These are phyloP conservation scores for Paramecium sonneborni DNA, from an alignment of 73 alveolate species.

Conservation along the genomic window DNA sequence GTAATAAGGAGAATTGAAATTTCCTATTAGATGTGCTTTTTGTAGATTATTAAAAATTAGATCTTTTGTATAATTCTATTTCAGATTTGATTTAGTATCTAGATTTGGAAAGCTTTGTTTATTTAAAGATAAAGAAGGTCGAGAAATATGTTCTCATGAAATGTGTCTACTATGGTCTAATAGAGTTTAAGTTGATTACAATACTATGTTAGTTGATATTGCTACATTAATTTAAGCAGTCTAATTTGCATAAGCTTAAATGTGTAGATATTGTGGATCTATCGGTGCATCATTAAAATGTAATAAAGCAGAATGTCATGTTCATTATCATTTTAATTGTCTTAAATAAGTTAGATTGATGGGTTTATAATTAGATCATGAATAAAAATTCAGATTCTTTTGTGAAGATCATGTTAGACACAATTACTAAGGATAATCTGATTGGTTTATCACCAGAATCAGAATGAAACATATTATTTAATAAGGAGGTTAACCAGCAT, in stretches of 20 bases:
- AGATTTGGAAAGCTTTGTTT: conserved; percentile 51
- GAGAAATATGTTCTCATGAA: conserved; percentile 58
- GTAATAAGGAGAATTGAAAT: conserved; percentile 43
- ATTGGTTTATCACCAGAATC: conserved; percentile 54
- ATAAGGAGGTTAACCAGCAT: conserved; percentile 59
- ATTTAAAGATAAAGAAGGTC: conserved; percentile 45
- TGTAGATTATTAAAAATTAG: conserved; percentile 49
- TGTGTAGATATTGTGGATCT: conserved; percentile 63
- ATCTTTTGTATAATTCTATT: conserved; percentile 43
- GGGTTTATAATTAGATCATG: conserved; percentile 49
- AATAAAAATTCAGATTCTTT: conserved; percentile 54
- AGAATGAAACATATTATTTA: conserved; percentile 54
- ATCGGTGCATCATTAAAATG: conserved; percentile 52
- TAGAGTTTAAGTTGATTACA: conserved; percentile 47
- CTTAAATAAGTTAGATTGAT: conserved; percentile 42
- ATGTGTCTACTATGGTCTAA: conserved; percentile 54
- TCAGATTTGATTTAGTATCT: conserved; percentile 50
- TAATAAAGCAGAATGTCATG: conserved; percentile 54
- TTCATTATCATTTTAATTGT: conserved; percentile 56
- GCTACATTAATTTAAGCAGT: conserved; percentile 40
- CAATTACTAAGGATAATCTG: conserved; percentile 49
- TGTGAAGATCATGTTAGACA: conserved; percentile 59
- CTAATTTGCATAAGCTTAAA: conserved; percentile 45
- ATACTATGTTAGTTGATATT: background rate
- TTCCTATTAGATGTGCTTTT: conserved; percentile 52